Base-by-base conservation (phyloP, 371 early-diverging fungal species). In the Saksenaea vasiformis region DNA sequence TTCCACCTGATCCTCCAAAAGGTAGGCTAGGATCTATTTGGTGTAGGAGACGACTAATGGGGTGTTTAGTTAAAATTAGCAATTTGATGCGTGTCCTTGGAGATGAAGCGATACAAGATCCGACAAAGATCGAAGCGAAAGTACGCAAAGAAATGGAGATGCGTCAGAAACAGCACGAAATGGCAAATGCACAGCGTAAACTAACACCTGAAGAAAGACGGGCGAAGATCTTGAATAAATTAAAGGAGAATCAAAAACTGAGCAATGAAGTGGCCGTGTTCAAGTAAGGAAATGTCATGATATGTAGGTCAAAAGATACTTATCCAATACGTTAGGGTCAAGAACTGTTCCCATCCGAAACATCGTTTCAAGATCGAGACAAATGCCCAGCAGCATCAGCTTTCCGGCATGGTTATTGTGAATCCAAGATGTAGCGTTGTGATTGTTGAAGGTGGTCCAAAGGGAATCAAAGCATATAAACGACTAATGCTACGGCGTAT, bases 401-500 rank as follows among this genome's bases (percentile, higher is more conserved):
- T 98, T 47, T 93, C 94, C 0, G 99, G 98, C 0, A 78, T 85
- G 8, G 93, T 87, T 11, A 79, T 97, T 59, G 72, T 91, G 19
- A 80, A 91, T 70, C 85, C 88, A 0, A 87, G 85, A 10, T 85
- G 89, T 66, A 87, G 85, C 62, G 62, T 97, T 47, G 94, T 98
- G 2, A 79, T 96, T 54, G 98, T 95, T 1, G 99, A 98, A 78
- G 99, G 98, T 0, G 93, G 97, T 0, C 92, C 90, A 5, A 93
- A 96, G 71, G 86, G 87, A 13, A 86, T 97, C 68, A 91, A 91
- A 62, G 87, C 89, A 19, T 98, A 95, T 84, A 97, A 95, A 71
- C 94, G 95, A 68, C 80, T 98, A 22, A 94, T 98, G 97, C 77
- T 96, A n/a, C 78, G 93, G 28, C 87, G 99, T 31, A 97, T 98